These are phyloP conservation scores for Vickermania spadyakhi DNA, from an alignment of 208 protist genomes.

Conservation along the genomic window DNA sequence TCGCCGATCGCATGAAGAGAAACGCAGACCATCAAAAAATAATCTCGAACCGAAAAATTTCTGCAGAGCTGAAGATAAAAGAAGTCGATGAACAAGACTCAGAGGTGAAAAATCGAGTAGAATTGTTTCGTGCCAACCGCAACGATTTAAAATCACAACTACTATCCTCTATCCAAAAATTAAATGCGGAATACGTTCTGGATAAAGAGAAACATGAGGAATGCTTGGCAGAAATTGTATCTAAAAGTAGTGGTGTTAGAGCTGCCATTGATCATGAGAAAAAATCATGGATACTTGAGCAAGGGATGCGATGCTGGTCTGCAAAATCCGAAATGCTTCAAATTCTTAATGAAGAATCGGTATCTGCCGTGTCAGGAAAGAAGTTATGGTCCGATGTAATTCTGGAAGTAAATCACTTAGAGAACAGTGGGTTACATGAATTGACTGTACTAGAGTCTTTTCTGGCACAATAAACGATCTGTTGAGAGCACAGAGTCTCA, in stretches of 20 bases:
- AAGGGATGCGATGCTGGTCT: conserved; percentile 58
- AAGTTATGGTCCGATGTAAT: conserved; percentile 58
- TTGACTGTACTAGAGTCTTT: neutral
- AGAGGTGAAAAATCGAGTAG: conserved; percentile 25
- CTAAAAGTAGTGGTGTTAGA: conserved; percentile 29
- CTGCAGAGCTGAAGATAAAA: conserved; percentile 20
- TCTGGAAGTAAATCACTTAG: conserved; percentile 42
- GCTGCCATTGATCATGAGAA: conserved; percentile 49
- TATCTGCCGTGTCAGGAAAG: conserved; percentile 43
- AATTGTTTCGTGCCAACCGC: conserved; percentile 28
- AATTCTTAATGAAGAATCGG: conserved; percentile 42
- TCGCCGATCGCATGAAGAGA: conserved; percentile 49
- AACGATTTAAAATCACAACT: conserved; percentile 49
- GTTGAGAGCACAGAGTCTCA: no score
- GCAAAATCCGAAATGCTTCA: conserved; percentile 48
- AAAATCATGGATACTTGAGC: conserved; percentile 70
- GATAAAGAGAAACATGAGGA: conserved; percentile 39
- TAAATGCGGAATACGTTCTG: conserved; percentile 29
- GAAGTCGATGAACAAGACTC: conserved; percentile 49
- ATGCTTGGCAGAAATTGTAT: conserved; percentile 27
- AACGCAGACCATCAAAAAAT: conserved; percentile 62
- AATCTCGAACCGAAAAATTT: conserved; percentile 37
- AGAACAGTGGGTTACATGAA: neutral
- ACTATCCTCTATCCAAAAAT: conserved; percentile 25
- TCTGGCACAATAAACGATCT: neutral